Evolutionary conservation across 345 rosid species (phyloP).

Genomic region (Salix dunnii): DNA sequence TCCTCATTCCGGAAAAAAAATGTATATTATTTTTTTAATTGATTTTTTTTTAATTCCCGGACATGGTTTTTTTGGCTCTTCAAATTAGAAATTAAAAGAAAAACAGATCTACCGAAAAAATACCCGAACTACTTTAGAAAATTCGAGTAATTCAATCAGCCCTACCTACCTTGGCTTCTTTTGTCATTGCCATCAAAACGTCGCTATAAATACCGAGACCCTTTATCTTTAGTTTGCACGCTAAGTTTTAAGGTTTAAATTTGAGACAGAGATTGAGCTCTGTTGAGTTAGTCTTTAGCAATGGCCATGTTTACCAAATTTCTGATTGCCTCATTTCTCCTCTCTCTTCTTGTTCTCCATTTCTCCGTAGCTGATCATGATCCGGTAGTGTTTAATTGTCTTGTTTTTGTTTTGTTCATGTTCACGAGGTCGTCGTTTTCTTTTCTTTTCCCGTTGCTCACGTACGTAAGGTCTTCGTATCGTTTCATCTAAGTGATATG

Average conservation of each 20-base stretch:
- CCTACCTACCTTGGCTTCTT: neutral
- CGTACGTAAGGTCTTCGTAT: neutral
- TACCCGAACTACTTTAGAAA: too few species aligned
- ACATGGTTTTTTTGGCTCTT: too few species aligned
- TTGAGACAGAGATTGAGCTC: neutral
- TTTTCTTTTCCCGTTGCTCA: neutral
- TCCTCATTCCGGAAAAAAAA: too few species aligned
- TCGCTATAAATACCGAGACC: neutral
- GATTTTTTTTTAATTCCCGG: too few species aligned
- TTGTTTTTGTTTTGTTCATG: neutral
- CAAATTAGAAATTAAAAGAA: too few species aligned
- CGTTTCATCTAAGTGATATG: neutral
- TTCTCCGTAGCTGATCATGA: slow-evolving; percentile 3
- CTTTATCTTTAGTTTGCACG: neutral
- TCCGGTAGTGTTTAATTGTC: neutral
- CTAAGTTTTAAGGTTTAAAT: neutral
- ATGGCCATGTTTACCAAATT: slow-evolving; percentile 9
- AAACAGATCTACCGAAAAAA: too few species aligned
- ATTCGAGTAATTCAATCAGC: too few species aligned
- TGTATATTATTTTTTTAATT: too few species aligned
- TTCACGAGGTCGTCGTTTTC: too few species aligned
- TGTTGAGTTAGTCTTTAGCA: neutral
- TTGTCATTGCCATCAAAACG: neutral
- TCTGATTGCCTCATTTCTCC: neutral
- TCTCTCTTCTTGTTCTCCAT: slow-evolving; percentile 10